Conservation (phyloP, 345 rosid genomes). For the Arabidopsis thaliana region TAIR10.1 NC_003070.9:12476001-12476500, state of each 20-base stretch:
- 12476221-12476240: background rate
- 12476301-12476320: background rate
- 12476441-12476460: background rate
- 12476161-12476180: background rate
- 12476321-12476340: background rate
- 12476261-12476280: background rate
- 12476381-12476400: background rate
- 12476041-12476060: no score
- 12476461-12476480: no score
- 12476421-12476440: background rate
- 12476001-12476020: background rate
- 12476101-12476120: background rate
- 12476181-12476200: background rate
- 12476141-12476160: background rate
- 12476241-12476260: background rate
- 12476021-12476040: background rate
- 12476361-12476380: no score
- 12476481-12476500: no score
- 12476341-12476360: background rate
- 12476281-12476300: background rate
- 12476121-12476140: background rate
- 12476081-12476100: background rate
- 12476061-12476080: background rate
- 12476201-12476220: background rate
- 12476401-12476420: background rate